Percentiles rank a stretch among this genome's conserved stretches.
These are phyloP conservation scores for Mycena maculata DNA, from an alignment of 768 basidiomycete species.

Conservation along the genomic window DNA sequence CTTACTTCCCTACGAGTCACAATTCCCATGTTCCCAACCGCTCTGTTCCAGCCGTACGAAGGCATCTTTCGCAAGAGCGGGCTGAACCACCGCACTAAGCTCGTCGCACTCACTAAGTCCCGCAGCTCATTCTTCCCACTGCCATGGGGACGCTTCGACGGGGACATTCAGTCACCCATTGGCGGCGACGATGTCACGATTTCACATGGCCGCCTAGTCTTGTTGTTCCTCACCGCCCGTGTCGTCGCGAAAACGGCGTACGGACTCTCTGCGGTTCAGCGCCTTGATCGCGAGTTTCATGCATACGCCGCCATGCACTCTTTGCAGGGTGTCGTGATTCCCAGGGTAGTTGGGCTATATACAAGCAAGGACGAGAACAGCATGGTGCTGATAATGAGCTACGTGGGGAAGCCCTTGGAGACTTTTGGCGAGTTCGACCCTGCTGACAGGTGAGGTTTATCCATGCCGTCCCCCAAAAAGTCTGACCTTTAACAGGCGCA, in stretches of 20 bases:
- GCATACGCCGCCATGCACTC: slow-evolving; percentile 1
- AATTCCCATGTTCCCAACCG: neutral
- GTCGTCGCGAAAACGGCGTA: slow-evolving; percentile 7
- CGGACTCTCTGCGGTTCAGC: neutral
- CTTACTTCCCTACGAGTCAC: neutral
- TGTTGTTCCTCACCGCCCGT: slow-evolving; percentile 1
- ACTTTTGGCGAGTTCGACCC: neutral
- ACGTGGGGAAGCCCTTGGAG: slow-evolving; percentile 1
- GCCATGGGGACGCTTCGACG: slow-evolving; percentile 5
- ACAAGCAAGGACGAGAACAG: neutral
- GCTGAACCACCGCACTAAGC: neutral
- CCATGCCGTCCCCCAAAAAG: neutral
- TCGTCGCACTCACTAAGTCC: neutral
- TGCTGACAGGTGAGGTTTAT: neutral
- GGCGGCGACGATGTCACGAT: neutral
- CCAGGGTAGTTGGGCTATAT: slow-evolving; percentile 11
- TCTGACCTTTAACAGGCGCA: neutral
- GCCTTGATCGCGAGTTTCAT: slow-evolving; percentile 4
- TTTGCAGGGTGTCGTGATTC: slow-evolving; percentile 12
- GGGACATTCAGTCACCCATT: neutral
- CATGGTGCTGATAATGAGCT: neutral
- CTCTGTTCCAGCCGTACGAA: slow-evolving; percentile 13
- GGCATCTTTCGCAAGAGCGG: slow-evolving; percentile 3
- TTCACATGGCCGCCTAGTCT: neutral
- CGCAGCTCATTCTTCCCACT: slow-evolving; percentile 1